These are phyloP conservation scores for Entomortierella chlamydospora DNA, from an alignment of 192 early-diverging fungal species.

Conservation along the genomic window DNA sequence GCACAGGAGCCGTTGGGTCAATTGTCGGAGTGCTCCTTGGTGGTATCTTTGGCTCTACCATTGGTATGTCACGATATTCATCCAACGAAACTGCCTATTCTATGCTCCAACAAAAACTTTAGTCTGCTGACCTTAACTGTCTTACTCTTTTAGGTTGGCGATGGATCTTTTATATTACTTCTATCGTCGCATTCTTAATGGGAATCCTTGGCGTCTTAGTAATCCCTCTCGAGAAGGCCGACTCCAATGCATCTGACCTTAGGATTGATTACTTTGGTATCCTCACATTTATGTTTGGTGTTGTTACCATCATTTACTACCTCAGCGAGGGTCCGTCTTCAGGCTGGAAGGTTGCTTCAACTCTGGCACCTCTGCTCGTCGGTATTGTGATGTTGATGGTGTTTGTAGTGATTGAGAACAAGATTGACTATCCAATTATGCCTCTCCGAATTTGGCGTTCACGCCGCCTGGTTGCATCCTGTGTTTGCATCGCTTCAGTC, in stretches of 20 bases:
- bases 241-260: conserved; percentile 8
- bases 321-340: conserved; percentile 20
- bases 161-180: conserved; percentile 50
- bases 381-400: conserved; percentile 2
- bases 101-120: too few species aligned
- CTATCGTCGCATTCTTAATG: conserved; percentile 32
- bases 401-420: conserved; percentile 7
- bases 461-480: conserved; percentile 9
- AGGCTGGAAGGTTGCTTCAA: conserved; percentile 11
- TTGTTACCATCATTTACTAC: conserved; percentile 34
- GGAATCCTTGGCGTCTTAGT: conserved; percentile 14
- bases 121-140: not conserved
- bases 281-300: conserved; percentile 12
- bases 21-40: conserved; percentile 26
- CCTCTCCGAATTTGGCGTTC: conserved; percentile 20
- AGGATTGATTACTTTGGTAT: conserved; percentile 29
- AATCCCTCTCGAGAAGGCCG: conserved; percentile 5
- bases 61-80: conserved; percentile 3
- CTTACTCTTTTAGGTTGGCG: conserved; percentile 24
- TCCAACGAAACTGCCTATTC: too few species aligned
- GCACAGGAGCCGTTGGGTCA: conserved; percentile 29
- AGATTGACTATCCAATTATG: conserved; percentile 21
- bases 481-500: not conserved
- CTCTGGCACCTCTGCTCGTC: conserved; percentile 4
- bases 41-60: conserved; percentile 29